phyloP scores from a whole-genome alignment of 768 basidiomycete species.

The Xerocomellus intermedius region DNA sequence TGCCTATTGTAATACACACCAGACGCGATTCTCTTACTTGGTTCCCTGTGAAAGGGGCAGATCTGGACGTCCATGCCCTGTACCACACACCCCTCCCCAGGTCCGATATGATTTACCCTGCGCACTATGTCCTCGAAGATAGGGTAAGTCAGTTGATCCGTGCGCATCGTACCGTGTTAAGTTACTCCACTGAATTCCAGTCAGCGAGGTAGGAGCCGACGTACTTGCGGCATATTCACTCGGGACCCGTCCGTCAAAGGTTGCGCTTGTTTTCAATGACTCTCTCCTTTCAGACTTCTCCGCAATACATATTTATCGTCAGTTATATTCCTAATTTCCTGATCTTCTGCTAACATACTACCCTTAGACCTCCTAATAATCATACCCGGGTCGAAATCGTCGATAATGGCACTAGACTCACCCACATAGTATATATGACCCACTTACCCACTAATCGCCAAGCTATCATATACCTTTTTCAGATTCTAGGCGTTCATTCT shows the following conservation, averaged over 20 bases:
- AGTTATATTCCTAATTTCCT: neutral
- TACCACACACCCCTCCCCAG: accelerated
- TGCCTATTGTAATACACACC: conserved; percentile 8
- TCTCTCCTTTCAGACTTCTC: neutral
- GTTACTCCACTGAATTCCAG: neutral
- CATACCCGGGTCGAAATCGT: neutral
- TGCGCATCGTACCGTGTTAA: neutral
- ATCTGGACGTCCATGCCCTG: neutral
- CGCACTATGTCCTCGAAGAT: neutral
- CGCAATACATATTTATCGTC: conserved; percentile 1
- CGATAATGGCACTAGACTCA: neutral
- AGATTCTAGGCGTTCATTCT: neutral
- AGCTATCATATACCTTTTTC: neutral
- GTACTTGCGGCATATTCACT: neutral
- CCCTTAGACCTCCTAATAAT: conserved; percentile 1
- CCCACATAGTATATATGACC: neutral
- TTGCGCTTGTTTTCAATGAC: neutral
- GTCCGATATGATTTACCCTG: conserved; percentile 7
- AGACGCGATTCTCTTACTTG: neutral
- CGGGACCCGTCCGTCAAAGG: neutral
- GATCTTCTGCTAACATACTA: neutral
- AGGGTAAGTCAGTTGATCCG: neutral
- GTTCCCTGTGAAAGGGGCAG: neutral
- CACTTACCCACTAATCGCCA: neutral
- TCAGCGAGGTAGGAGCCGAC: neutral